These are phyloP conservation scores for Tolypocladium nubicola DNA, from an alignment of 2,329 filamentous ascomycete genomes.

Conservation along the genomic window DNA sequence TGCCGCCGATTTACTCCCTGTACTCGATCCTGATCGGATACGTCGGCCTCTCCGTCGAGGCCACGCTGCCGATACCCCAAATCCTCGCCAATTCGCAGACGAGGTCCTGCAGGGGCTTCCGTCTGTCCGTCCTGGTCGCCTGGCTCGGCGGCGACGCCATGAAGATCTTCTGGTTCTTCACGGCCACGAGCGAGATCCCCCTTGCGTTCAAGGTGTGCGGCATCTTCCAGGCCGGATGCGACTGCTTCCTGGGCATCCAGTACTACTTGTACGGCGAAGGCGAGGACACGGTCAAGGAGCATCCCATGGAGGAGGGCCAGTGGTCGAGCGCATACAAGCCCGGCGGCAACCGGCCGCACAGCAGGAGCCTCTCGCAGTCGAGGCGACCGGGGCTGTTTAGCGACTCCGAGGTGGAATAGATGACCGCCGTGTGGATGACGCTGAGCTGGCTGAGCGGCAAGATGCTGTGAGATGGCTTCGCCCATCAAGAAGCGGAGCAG, in stretches of 20 bases:
- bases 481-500: neutral
- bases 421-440: constrained; percentile 2
- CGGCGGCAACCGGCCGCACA: constrained; percentile 14
- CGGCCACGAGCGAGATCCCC: constrained; percentile 57
- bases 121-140: constrained; percentile 62
- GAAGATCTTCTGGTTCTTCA: constrained; percentile 85
- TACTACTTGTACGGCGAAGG: constrained; percentile 59
- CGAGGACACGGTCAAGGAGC: constrained; percentile 25
- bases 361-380: constrained; percentile 26
- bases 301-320: constrained; percentile 22
- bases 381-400: constrained; percentile 26
- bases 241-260: constrained; percentile 63
- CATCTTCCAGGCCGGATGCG: constrained; percentile 69
- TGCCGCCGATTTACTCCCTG: constrained; percentile 44
- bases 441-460: constrained; percentile 1
- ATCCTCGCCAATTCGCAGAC: constrained; percentile 59
- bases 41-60: constrained; percentile 68
- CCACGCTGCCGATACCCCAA: constrained; percentile 72
- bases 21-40: constrained; percentile 64
- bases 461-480: neutral
- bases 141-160: constrained; percentile 75
- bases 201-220: constrained; percentile 75
- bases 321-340: constrained; percentile 21
- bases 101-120: constrained; percentile 66
- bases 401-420: constrained; percentile 21